Percentiles rank a stretch among this genome's conserved stretches.
Evolutionary conservation across 2,329 filamentous ascomycete genomes (phyloP).

Genomic region (Stachybotrys chlorohalonatus): DNA sequence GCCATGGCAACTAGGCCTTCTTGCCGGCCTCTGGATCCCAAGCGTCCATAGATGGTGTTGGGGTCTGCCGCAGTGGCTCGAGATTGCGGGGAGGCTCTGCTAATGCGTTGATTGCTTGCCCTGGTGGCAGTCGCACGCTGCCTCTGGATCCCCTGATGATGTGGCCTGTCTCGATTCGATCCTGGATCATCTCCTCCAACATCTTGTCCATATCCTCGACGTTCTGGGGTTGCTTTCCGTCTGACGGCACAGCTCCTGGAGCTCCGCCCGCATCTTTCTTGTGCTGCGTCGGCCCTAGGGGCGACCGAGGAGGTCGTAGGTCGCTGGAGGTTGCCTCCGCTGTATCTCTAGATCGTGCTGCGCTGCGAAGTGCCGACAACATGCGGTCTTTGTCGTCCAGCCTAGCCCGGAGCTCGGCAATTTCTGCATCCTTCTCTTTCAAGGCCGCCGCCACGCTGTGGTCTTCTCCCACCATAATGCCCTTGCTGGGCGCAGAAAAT

Average conservation of each 20-base stretch:
- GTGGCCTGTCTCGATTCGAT: conserved; percentile 69
- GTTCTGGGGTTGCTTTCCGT: conserved; percentile 53
- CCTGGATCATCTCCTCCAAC: conserved; percentile 93
- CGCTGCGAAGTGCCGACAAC: conserved; percentile 76
- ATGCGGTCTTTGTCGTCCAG: conserved; percentile 94
- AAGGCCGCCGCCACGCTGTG: conserved; percentile 64
- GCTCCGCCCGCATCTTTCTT: conserved; percentile 10
- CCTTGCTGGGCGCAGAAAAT: conserved; percentile 51
- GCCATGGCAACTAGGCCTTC: background rate
- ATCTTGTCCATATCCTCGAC: conserved; percentile 91
- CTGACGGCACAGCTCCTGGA: conserved; percentile 4
- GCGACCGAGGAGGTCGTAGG: conserved; percentile 16
- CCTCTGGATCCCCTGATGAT: conserved; percentile 58
- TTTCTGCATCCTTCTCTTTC: conserved; percentile 86
- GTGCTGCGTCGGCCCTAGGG: conserved; percentile 6
- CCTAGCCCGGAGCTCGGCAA: conserved; percentile 78
- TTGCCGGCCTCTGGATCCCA: background rate
- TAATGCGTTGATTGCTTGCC: conserved; percentile 29
- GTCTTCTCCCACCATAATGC: conserved; percentile 67
- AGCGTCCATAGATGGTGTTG: conserved; percentile 8
- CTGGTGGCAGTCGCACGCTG: conserved; percentile 51
- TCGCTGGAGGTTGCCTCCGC: conserved; percentile 47
- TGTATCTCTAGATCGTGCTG: conserved; percentile 75
- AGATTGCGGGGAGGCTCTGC: conserved; percentile 23
- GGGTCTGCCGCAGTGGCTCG: conserved; percentile 30